phyloP scores from a whole-genome alignment of 129 eudicot species.

The Smallanthus sonchifolius region DNA sequence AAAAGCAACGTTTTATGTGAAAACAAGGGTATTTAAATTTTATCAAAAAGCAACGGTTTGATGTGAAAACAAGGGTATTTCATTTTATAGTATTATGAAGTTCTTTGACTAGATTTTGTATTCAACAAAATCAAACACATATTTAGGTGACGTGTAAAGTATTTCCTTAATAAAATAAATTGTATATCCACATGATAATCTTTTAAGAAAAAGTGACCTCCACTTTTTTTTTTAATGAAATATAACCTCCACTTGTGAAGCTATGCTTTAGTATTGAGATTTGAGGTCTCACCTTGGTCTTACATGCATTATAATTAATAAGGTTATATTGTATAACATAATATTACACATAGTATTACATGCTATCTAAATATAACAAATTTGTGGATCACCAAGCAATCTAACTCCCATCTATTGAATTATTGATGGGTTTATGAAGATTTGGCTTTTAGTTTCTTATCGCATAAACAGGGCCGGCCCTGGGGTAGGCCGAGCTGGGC shows the following conservation, averaged over 20 bases:
- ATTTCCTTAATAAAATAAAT: background rate
- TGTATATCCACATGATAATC: background rate
- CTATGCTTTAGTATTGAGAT: background rate
- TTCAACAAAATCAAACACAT: background rate
- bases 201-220: background rate
- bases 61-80: background rate
- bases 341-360: background rate
- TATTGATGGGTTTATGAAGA: background rate
- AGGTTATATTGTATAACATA: background rate
- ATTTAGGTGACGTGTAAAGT: background rate
- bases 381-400: background rate
- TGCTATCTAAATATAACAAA: background rate
- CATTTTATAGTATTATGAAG: background rate
- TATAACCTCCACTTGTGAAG: background rate
- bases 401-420: background rate
- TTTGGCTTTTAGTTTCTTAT: slow-evolving; percentile 3
- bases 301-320: background rate
- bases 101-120: background rate
- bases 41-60: too few species aligned
- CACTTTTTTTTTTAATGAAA: background rate
- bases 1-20: too few species aligned
- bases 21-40: background rate
- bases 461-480: too few species aligned
- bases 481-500: too few species aligned
- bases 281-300: background rate